A percentile compares a stretch with the other conserved stretches of the same genome.
Conservation (phyloP, 2,329 filamentous ascomycete genomes). For the Arachnomyces sp. region DNA sequence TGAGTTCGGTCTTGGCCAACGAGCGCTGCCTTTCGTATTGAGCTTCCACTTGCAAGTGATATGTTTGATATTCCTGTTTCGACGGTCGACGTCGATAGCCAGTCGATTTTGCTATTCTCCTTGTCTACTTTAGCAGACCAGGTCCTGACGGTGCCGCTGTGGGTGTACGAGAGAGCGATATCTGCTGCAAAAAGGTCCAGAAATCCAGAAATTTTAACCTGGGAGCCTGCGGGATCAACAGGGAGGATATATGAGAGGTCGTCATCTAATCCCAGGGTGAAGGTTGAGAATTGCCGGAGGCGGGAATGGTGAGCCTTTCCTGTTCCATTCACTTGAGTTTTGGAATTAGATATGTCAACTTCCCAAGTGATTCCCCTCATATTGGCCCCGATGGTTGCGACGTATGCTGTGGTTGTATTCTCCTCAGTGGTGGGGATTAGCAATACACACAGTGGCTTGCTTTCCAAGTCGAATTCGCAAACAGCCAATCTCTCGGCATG, state of each 20-base stretch:
- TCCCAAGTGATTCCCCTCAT: conserved; percentile 79
- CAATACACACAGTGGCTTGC: conserved; percentile 72
- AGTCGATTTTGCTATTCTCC: conserved; percentile 58
- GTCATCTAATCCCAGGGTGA: conserved; percentile 54
- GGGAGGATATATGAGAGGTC: conserved; percentile 59
- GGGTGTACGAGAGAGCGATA: conserved; percentile 76
- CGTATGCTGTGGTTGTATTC: conserved; percentile 51
- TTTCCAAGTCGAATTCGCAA: conserved; percentile 52
- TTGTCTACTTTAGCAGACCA: conserved; percentile 74
- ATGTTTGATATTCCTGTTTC: conserved; percentile 69
- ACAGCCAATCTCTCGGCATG: conserved; percentile 53
- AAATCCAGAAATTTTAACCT: conserved; percentile 64
- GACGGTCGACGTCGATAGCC: conserved; percentile 73
- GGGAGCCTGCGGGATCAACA: conserved; percentile 76
- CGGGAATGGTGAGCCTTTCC: conserved; percentile 32
- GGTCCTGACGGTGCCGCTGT: conserved; percentile 65
- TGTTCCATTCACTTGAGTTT: conserved; percentile 17
- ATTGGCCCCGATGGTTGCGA: conserved; percentile 75
- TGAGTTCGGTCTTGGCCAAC: conserved; percentile 66
- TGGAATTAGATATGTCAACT: conserved; percentile 50
- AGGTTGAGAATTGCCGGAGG: conserved; percentile 62
- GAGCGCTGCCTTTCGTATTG: conserved; percentile 76
- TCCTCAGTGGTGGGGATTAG: conserved; percentile 57
- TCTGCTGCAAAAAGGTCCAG: conserved; percentile 81
- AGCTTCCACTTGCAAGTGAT: conserved; percentile 75